These are phyloP conservation scores for Diplocarpon rosae DNA, from an alignment of 2,329 filamentous ascomycete species.

Conservation along the genomic window DNA sequence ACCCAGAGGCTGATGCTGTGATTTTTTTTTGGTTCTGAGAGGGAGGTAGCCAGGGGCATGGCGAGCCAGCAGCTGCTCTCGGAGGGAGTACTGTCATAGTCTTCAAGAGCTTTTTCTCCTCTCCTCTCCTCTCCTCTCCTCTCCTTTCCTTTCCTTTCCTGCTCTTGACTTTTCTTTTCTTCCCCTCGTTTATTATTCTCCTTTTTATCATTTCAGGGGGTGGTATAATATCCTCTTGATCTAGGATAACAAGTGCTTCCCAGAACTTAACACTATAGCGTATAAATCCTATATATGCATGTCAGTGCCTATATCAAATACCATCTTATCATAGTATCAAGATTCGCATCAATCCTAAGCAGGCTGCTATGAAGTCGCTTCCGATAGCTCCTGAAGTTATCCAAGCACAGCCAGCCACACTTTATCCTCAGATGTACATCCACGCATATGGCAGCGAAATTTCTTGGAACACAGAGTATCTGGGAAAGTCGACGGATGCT, in stretches of 20 bases:
- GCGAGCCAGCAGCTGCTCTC: too few relatives aligned
- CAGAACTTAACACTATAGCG: conserved; percentile 11
- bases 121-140: too few relatives aligned
- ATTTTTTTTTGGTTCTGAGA: too few relatives aligned
- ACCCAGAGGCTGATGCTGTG: too few relatives aligned
- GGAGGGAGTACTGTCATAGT: too few relatives aligned
- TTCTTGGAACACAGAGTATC: conserved; percentile 36
- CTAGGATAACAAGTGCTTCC: conserved; percentile 9
- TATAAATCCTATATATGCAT: background rate
- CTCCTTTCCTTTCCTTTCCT: too few relatives aligned
- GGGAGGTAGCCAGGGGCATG: too few relatives aligned
- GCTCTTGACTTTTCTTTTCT: too few relatives aligned
- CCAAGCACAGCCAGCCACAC: conserved; percentile 69
- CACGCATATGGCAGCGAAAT: conserved; percentile 47
- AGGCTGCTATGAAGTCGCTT: conserved; percentile 48
- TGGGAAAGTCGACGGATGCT: conserved; percentile 44
- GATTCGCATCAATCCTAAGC: conserved; percentile 27
- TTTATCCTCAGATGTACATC: conserved; percentile 52
- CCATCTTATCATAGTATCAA: conserved; percentile 35
- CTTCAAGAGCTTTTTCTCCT: too few relatives aligned
- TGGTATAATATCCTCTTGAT: conserved; percentile 7
- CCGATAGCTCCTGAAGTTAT: conserved; percentile 81
- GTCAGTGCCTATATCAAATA: conserved; percentile 25
- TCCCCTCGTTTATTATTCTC: too few relatives aligned
- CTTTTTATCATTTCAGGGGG: conserved; percentile 3